These are phyloP conservation scores for Scheffersomyces insectosa DNA, from an alignment of 1,139 yeast genomes.

Conservation along the genomic window DNA sequence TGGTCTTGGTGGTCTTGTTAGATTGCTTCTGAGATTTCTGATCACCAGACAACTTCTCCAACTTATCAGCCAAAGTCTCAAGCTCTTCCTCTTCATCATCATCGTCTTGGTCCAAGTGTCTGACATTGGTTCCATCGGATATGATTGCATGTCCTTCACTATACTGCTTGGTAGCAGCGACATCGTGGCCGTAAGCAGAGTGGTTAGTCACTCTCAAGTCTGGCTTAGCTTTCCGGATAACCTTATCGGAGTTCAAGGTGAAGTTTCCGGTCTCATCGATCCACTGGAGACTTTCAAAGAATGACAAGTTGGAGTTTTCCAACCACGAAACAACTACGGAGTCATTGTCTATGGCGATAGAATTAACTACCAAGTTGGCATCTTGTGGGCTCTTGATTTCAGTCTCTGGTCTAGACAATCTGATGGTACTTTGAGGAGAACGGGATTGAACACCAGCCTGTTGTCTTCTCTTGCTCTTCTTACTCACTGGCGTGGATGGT, in stretches of 20 bases:
- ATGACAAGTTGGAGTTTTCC: conserved; percentile 67
- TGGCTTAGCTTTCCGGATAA: conserved; percentile 43
- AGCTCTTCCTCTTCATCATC: conserved; percentile 45
- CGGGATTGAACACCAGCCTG: conserved; percentile 43
- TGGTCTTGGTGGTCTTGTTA: conserved; percentile 24
- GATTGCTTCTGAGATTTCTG: conserved; percentile 19
- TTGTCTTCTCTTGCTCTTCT: conserved; percentile 39
- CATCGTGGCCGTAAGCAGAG: conserved; percentile 59
- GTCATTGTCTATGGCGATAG: conserved; percentile 39
- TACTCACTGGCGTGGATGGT: conserved; percentile 21
- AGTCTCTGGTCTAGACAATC: conserved; percentile 44
- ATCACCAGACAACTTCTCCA: conserved; percentile 43
- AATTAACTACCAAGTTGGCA: conserved; percentile 40
- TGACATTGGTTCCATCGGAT: conserved; percentile 64
- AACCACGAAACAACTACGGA: conserved; percentile 62
- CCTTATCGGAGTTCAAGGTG: conserved; percentile 23
- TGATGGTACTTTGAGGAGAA: conserved; percentile 44
- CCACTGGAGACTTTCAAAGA: conserved; percentile 64
- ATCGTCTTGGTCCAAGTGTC: conserved; percentile 46
- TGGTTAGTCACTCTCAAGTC: conserved; percentile 35
- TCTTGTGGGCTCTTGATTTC: conserved; percentile 36
- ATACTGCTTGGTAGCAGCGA: conserved; percentile 69
- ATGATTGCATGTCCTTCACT: conserved; percentile 69
- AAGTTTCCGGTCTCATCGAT: conserved; percentile 32
- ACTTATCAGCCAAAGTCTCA: conserved; percentile 61